These are phyloP conservation scores for Ogataea trehaloabstinens DNA, from an alignment of 805 yeast genomes.

Conservation along the genomic window DNA sequence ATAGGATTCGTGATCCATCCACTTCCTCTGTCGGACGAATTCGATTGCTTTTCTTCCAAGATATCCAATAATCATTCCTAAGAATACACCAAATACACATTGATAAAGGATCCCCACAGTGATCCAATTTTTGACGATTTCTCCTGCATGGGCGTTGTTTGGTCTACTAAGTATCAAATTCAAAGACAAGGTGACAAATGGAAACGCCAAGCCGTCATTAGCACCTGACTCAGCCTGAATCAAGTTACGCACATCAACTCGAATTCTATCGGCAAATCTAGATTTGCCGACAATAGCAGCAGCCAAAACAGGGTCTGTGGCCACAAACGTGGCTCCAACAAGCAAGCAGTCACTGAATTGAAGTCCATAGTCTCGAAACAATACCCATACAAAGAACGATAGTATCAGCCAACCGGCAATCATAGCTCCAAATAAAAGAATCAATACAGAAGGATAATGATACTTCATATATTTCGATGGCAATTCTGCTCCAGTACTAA, in stretches of 20 bases:
- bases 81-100: slow-evolving; percentile 72
- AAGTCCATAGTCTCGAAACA: slow-evolving; percentile 60
- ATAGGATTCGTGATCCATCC: slow-evolving; percentile 87
- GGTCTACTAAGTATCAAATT: slow-evolving; percentile 56
- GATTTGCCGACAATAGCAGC: slow-evolving; percentile 96
- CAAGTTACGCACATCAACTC: slow-evolving; percentile 85
- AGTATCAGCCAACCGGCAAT: slow-evolving; percentile 84
- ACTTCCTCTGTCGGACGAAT: slow-evolving; percentile 63
- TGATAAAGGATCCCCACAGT: slow-evolving; percentile 74
- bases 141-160: slow-evolving; percentile 54
- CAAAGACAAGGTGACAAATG: slow-evolving; percentile 73
- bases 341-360: slow-evolving; percentile 69
- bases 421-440: slow-evolving; percentile 84
- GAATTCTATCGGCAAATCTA: slow-evolving; percentile 84
- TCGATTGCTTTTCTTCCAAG: slow-evolving; percentile 66
- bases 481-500: slow-evolving; percentile 91
- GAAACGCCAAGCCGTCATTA: slow-evolving; percentile 96
- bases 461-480: slow-evolving; percentile 85
- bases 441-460: slow-evolving; percentile 76
- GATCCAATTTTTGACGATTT: slow-evolving; percentile 79
- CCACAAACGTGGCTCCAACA: slow-evolving; percentile 86
- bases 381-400: slow-evolving; percentile 73
- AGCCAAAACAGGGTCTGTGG: slow-evolving; percentile 93
- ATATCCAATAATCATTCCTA: slow-evolving; percentile 75
- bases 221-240: slow-evolving; percentile 86